Evolutionary conservation across 2,329 filamentous ascomycete genomes (phyloP), one percentile per base, ranked within the genome.

Genomic region (Cladophialophora bantiana): DNA sequence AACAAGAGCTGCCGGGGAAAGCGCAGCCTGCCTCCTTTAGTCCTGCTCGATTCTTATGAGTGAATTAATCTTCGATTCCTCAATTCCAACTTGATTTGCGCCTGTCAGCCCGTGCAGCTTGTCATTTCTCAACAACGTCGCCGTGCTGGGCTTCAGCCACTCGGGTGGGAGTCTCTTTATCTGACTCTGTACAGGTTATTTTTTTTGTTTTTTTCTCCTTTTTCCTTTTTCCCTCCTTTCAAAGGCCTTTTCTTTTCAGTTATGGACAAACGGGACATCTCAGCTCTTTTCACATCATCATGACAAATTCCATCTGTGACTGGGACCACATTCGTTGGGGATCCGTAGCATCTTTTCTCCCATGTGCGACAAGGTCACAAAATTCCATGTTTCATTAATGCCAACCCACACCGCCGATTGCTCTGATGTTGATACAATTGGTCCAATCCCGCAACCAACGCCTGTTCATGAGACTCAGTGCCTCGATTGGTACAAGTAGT

Each of bases 221-320:
- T 26, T 26, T 26, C 3, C 26, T 26, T 26, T 26, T 12, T 12
- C 26, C 26, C 7, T 7, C 18, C 13, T 12, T 50, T 31, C 45
- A 26, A 50, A 10, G 20, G 10, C 32, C 18, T 56, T 48, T 45
- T 42, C 38, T 31, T 31, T 34, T 57, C 18, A 18, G 20, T 9
- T 40, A 13, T 52, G 50, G 18, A 60, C 55, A 42, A 36, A 7
- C 64, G 54, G 60, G 36, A 60, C 60, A 67, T 67, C 65, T 59
- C 65, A 57, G 55, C 36, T 62, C 5, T 56, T 54, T 18, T 38
- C 36, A 5, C 31, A 7, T 48, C 9, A 20, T 38, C n/a, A 35
- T 54, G 66, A 66, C 66, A 66, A 66, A 68, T 66, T 40, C 40
- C 12, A 20, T 48, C 42, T 45, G 20, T 40, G 35, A 34, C 53